Conservation (phyloP, 2,329 filamentous ascomycete species). For the Pestalotiopsis sp. region DNA sequence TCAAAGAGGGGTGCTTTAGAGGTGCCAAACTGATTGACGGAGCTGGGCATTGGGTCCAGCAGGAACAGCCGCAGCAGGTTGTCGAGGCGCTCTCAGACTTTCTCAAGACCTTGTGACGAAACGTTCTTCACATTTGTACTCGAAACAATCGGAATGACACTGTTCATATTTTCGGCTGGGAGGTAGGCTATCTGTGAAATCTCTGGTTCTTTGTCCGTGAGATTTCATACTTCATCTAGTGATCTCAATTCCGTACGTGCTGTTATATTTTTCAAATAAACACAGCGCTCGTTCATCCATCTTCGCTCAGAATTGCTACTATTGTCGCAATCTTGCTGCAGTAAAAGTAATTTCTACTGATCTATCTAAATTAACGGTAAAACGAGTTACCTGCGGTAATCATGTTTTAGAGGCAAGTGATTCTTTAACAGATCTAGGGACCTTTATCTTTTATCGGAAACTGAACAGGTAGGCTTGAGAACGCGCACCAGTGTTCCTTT, state of each 20-base stretch:
- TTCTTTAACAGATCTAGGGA: too few relatives aligned
- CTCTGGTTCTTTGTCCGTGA: too few relatives aligned
- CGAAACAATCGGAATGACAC: neutral
- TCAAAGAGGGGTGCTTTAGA: slow-evolving; percentile 48
- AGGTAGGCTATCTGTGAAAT: neutral
- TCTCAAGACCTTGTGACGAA: slow-evolving; percentile 22
- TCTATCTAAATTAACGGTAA: too few relatives aligned
- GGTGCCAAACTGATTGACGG: slow-evolving; percentile 55
- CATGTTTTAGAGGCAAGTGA: too few relatives aligned
- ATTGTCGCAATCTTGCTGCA: too few relatives aligned
- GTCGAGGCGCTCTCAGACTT: slow-evolving; percentile 23
- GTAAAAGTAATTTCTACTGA: too few relatives aligned
- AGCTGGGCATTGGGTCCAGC: slow-evolving; percentile 72
- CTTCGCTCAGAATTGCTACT: too few relatives aligned
- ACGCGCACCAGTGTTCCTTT: neutral
- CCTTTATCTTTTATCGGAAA: neutral
- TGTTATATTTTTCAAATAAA: too few relatives aligned
- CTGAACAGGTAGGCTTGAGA: neutral
- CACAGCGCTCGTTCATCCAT: too few relatives aligned
- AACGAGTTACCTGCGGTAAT: too few relatives aligned
- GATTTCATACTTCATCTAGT: neutral
- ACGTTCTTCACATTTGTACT: neutral
- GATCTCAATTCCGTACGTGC: too few relatives aligned
- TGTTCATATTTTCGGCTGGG: neutral
- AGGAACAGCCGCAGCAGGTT: slow-evolving; percentile 62